Evolutionary conservation across 305 asterid genomes (phyloP).

Genomic region (Solanum hybrid): DNA sequence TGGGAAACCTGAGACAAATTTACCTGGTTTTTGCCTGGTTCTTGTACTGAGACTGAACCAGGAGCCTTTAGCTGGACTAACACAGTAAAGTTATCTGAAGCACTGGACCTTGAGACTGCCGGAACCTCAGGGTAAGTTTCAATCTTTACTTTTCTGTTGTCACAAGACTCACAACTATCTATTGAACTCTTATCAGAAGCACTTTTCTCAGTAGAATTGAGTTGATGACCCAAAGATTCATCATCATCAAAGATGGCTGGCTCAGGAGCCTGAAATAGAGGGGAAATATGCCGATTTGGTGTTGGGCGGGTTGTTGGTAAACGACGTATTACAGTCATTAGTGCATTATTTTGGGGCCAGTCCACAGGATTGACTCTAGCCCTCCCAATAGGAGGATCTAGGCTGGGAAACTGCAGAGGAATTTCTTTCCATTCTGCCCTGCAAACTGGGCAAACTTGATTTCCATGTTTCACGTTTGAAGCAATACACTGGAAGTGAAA

Average conservation of each 20-base stretch:
- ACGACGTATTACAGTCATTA: constrained; percentile 1
- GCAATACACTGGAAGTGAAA: constrained; percentile 15
- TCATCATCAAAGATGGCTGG: constrained; percentile 12
- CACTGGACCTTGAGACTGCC: neutral
- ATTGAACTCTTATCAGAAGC: neutral
- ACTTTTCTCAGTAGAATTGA: neutral
- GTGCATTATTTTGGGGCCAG: constrained; percentile 5
- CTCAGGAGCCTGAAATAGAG: constrained; percentile 2
- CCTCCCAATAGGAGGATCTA: constrained; percentile 8
- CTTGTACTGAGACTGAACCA: neutral
- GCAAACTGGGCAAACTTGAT: constrained; percentile 13
- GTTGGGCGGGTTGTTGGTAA: neutral
- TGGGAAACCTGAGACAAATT: neutral
- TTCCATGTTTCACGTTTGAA: constrained; percentile 13
- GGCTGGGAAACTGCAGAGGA: constrained; percentile 6
- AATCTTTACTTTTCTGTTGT: neutral
- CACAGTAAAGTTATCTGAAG: neutral
- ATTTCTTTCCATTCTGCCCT: constrained; percentile 12
- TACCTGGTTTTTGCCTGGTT: neutral
- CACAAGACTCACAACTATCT: neutral
- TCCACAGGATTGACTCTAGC: constrained; percentile 7
- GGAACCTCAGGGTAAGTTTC: constrained; percentile 3
- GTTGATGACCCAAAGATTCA: constrained; percentile 5
- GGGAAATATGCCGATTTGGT: neutral
- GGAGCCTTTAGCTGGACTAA: constrained; percentile 7